phyloP scores from a whole-genome alignment of 345 rosid genomes.

The Atalantia buxifolia region DNA sequence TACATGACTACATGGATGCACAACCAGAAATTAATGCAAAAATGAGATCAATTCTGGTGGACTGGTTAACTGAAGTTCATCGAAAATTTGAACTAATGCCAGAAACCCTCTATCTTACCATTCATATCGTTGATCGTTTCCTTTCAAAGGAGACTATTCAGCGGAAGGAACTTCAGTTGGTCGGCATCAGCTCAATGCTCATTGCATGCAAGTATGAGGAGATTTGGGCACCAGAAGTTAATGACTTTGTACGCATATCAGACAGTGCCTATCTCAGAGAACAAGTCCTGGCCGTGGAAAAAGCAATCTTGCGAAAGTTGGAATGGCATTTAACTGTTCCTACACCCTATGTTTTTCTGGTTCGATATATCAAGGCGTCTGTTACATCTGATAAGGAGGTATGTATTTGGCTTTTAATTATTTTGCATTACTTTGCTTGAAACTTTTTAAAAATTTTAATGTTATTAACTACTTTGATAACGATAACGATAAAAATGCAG shows the following conservation, averaged over 20 bases:
- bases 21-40: conserved; percentile 74
- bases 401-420: no score
- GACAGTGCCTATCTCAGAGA: conserved; percentile 77
- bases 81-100: conserved; percentile 77
- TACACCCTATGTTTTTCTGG: conserved; percentile 81
- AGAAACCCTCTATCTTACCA: conserved; percentile 79
- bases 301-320: conserved; percentile 61
- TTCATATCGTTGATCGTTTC: conserved; percentile 76
- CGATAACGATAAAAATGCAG: conserved; percentile 19
- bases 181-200: conserved; percentile 84
- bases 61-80: conserved; percentile 90
- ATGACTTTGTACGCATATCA: conserved; percentile 81
- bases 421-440: not conserved
- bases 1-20: conserved; percentile 56
- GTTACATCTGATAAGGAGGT: conserved; percentile 55
- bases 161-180: conserved; percentile 72
- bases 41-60: conserved; percentile 84
- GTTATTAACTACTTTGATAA: not conserved
- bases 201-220: conserved; percentile 95
- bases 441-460: no score
- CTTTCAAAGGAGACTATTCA: conserved; percentile 57
- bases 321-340: conserved; percentile 87
- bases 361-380: conserved; percentile 76
- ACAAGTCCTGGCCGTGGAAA: conserved; percentile 79
- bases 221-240: conserved; percentile 95